Conservation (phyloP, 176 grass and related monocot genomes). For the Oryza australiensis region DNA sequence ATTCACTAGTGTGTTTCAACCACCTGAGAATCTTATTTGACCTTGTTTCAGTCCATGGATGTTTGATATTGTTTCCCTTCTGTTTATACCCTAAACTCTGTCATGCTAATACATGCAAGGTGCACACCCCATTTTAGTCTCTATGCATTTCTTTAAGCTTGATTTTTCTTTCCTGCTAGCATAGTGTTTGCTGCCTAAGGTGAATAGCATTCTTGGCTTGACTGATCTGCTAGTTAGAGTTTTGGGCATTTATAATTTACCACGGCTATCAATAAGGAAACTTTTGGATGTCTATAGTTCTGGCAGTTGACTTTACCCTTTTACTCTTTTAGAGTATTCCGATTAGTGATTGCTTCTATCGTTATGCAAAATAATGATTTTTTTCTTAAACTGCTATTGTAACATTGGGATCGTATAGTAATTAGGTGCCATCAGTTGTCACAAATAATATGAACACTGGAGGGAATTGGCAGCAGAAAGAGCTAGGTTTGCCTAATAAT, state of each 20-base stretch:
- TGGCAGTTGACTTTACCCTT: no score
- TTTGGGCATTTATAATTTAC: no score
- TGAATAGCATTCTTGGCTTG: no score
- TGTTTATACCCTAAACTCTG: background rate
- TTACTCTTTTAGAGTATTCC: no score
- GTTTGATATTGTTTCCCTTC: background rate
- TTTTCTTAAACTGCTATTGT: background rate
- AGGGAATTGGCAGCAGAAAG: conserved; percentile 4
- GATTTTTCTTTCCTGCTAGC: background rate
- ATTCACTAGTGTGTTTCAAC: background rate
- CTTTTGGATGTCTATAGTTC: no score
- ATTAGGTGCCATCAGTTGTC: no score
- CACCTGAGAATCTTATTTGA: background rate
- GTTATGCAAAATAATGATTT: background rate
- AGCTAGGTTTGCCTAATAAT: background rate
- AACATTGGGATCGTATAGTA: background rate
- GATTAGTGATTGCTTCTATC: no score
- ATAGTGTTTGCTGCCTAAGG: no score
- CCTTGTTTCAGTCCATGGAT: background rate
- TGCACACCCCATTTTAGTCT: background rate
- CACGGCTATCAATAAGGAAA: no score
- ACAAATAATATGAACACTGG: background rate
- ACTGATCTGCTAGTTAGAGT: no score
- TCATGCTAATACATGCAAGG: background rate
- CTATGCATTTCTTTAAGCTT: conserved; percentile 6